phyloP scores from a whole-genome alignment of 192 early-diverging fungal genomes.

The Coemansia sp. region DNA sequence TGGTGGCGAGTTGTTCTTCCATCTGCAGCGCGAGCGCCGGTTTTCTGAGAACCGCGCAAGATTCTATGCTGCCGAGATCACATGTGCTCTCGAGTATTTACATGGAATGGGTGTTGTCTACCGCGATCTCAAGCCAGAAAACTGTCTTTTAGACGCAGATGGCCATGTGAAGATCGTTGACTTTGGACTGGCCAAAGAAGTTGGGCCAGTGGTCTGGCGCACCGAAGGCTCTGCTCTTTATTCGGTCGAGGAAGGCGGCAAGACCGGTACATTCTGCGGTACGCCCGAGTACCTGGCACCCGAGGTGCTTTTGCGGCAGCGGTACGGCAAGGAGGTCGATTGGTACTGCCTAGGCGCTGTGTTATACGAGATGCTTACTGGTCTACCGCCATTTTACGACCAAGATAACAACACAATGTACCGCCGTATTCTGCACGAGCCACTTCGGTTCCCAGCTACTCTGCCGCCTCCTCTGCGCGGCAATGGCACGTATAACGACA shows the following conservation, averaged over 20 bases:
- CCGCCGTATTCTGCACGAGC: constrained; percentile 43
- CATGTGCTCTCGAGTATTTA: constrained; percentile 66
- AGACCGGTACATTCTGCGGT: constrained; percentile 75
- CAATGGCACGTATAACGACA: constrained; percentile 32
- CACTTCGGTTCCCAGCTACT: constrained; percentile 38
- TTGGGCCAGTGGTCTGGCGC: constrained; percentile 66
- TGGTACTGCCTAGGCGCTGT: constrained; percentile 78
- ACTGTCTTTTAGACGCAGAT: constrained; percentile 76
- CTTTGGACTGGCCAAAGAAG: constrained; percentile 89
- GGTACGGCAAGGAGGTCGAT: constrained; percentile 69
- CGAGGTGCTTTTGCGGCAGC: constrained; percentile 64
- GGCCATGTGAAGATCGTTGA: constrained; percentile 92
- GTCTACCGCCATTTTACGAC: constrained; percentile 65
- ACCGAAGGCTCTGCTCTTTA: constrained; percentile 65
- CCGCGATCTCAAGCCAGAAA: constrained; percentile 79
- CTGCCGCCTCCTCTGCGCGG: constrained; percentile 35
- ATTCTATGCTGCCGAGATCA: constrained; percentile 63
- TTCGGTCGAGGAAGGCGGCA: constrained; percentile 59
- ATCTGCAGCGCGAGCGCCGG: constrained; percentile 65
- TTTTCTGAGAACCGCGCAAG: constrained; percentile 64
- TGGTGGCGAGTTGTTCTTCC: constrained; percentile 75
- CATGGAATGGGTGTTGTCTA: constrained; percentile 93
- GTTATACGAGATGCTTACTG: constrained; percentile 66
- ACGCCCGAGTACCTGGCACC: constrained; percentile 76
- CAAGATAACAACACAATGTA: constrained; percentile 55